Percentiles rank a stretch among this genome's conserved stretches.
These are phyloP conservation scores for Actinomucor elegans DNA, from an alignment of 371 early-diverging fungal genomes.

Conservation along the genomic window DNA sequence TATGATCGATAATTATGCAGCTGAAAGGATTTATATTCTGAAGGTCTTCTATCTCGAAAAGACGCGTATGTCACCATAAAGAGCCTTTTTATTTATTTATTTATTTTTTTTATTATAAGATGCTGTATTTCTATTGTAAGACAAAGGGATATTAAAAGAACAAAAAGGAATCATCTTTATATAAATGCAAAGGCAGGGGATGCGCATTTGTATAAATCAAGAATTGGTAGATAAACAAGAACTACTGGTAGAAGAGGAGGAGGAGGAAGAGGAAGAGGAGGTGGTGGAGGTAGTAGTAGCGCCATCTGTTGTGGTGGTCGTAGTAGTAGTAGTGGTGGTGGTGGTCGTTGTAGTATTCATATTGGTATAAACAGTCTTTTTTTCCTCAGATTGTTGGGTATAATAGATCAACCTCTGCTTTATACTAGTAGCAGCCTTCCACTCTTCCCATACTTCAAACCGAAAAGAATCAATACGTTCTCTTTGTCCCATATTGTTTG, in stretches of 20 bases:
- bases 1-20: no score
- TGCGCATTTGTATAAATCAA: no score
- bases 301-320: not conserved
- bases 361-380: constrained; percentile 10
- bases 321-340: constrained; percentile 9
- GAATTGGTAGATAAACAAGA: not conserved
- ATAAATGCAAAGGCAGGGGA: no score
- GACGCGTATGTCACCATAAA: no score
- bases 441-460: constrained; percentile 37
- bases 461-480: constrained; percentile 44
- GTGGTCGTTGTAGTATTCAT: constrained; percentile 7
- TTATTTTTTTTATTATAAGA: no score
- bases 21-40: no score
- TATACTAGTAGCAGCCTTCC: constrained; percentile 29
- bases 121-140: no score
- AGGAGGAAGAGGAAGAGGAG: not conserved
- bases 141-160: no score
- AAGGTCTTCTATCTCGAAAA: no score
- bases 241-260: not conserved
- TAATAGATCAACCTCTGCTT: constrained; percentile 26
- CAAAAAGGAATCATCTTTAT: no score
- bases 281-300: not conserved
- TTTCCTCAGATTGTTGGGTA: constrained; percentile 17
- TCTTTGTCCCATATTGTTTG: constrained; percentile 5
- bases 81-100: no score